Percentiles rank a stretch among this genome's conserved stretches.
Conservation (phyloP, 1,139 yeast genomes). For the Suhomyces maxii region DNA sequence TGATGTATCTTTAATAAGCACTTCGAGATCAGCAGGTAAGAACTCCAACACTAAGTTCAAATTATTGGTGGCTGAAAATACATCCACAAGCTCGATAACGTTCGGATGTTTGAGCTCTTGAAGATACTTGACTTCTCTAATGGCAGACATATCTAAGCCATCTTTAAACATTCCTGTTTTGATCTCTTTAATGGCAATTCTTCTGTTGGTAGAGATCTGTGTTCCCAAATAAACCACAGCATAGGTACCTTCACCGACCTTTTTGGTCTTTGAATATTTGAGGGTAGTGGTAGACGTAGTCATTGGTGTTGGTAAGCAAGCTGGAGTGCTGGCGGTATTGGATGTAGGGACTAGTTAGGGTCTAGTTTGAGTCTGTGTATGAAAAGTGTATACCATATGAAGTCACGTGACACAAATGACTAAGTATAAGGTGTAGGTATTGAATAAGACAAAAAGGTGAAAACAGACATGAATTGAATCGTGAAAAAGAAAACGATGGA, state of each 20-base stretch:
- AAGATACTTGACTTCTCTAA: slow-evolving; percentile 88
- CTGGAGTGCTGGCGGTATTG: too few species aligned
- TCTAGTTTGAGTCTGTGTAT: too few species aligned
- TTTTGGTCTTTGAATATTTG: slow-evolving; percentile 58
- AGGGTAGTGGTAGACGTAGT: slow-evolving; percentile 1
- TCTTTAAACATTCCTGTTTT: slow-evolving; percentile 93
- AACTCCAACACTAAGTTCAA: slow-evolving; percentile 87
- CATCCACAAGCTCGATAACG: slow-evolving; percentile 85
- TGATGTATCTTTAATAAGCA: slow-evolving; percentile 76
- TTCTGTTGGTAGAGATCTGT: slow-evolving; percentile 54
- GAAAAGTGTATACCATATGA: too few species aligned
- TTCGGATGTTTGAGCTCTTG: slow-evolving; percentile 84
- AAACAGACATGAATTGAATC: too few species aligned
- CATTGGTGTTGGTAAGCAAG: background rate
- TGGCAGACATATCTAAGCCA: slow-evolving; percentile 97
- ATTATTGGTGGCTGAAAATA: slow-evolving; percentile 70
- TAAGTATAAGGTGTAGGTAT: too few species aligned
- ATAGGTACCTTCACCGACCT: slow-evolving; percentile 98
- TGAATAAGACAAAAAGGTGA: too few species aligned
- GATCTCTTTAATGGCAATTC: slow-evolving; percentile 92
- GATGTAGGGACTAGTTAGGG: too few species aligned
- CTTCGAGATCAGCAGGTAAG: slow-evolving; percentile 88
- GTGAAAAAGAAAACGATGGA: too few species aligned
- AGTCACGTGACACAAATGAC: too few species aligned
- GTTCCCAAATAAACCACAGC: slow-evolving; percentile 92